Base-by-base conservation (phyloP, 208 protist genomes). In the Strigomonas culicis region DNA sequence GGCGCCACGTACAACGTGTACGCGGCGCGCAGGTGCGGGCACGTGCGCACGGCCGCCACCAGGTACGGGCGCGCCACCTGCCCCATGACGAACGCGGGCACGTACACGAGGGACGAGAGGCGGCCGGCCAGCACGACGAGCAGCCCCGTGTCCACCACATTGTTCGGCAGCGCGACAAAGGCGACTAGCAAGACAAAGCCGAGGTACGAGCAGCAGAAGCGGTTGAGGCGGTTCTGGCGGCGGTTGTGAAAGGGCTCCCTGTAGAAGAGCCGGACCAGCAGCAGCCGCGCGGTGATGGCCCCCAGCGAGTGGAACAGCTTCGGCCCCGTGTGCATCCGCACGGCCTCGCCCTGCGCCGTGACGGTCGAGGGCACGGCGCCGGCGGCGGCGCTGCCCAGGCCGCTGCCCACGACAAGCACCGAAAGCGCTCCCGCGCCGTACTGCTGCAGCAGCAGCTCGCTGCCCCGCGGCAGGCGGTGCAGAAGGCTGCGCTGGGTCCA, bases 281-380 rank as follows among this genome's bases (percentile, higher is more conserved):
- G 22, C 52, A 88, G 41, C 70, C 88, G 70, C 15, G 67, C 71
- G 27, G 56, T 15, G 30, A 82, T 75, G 31, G 72, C 75, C 22
- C 86, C 80, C 19, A 79, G 46, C 8, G 77, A 72, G 61, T 81
- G 83, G 36, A 80, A 59, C n/a, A 87, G 77, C 74, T 92, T 89
- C 4, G 63, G 59, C 3, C 77, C 79, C 0, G 81, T 80, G 68
- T 85, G 59, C 32, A 66, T 55, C 25, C 55, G 36, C 25, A 75
- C 55, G 17, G 61, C 74, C 21, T 77, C 68, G 27, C 49, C 41
- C 64, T 27, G 72, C 11, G 24, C 17, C 11, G 25, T 15, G 31
- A 22, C 53, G 6, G 62, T 32, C 11, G 43, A 31, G 15, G 66
- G 34, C 10, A 67, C 51, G 10, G 30, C 27, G 51, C 58, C 28